Evolutionary conservation across 2,329 filamentous ascomycete species (phyloP).

Genomic region (Huntiella bhutanensis): DNA sequence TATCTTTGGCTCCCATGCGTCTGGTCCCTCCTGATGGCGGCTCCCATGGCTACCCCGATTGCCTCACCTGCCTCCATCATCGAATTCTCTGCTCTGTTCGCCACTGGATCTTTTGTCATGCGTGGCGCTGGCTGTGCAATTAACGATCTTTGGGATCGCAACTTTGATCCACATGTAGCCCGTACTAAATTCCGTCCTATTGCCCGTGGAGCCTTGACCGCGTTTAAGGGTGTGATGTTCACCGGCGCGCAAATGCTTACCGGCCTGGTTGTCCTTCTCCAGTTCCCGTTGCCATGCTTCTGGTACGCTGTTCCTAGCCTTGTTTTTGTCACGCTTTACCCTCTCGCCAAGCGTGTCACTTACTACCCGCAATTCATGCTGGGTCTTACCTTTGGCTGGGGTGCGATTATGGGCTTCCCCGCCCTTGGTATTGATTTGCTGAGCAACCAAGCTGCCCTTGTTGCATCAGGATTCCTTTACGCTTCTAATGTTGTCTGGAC

Average conservation of each 20-base stretch:
- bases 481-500: conserved; percentile 71
- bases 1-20: conserved; percentile 76
- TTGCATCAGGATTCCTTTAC: conserved; percentile 52
- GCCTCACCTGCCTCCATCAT: conserved; percentile 40
- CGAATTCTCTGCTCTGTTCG: conserved; percentile 50
- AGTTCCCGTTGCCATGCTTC: conserved; percentile 56
- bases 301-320: conserved; percentile 63
- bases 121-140: conserved; percentile 74
- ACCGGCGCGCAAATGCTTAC: conserved; percentile 55
- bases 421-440: conserved; percentile 64
- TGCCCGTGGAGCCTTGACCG: conserved; percentile 57
- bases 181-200: conserved; percentile 65
- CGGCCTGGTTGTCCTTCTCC: conserved; percentile 54
- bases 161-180: conserved; percentile 63
- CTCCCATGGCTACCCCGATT: conserved; percentile 45
- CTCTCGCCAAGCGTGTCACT: conserved; percentile 68
- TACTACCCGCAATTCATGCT: conserved; percentile 75
- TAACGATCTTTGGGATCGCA: conserved; percentile 80
- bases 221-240: conserved; percentile 51
- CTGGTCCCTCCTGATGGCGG: conserved; percentile 67
- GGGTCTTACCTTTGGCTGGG: conserved; percentile 76
- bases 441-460: conserved; percentile 39
- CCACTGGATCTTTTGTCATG: conserved; percentile 64
- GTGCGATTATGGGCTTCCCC: conserved; percentile 72
- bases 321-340: conserved; percentile 55